These are phyloP conservation scores for Ustilago sp. DNA, from an alignment of 1,284 basidiomycete species.

Conservation along the genomic window DNA sequence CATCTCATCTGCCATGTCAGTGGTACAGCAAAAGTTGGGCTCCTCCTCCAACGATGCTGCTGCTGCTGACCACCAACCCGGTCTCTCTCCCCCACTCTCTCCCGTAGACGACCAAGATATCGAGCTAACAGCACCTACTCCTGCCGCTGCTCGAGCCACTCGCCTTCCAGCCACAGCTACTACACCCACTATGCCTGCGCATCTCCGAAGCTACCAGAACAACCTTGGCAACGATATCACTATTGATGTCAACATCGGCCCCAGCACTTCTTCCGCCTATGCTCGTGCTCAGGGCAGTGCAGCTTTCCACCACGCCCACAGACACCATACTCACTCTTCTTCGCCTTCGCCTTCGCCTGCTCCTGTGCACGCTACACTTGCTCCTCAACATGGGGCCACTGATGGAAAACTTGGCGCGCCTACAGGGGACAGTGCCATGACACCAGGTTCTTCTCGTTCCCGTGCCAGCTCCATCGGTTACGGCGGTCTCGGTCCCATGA, in stretches of 20 bases:
- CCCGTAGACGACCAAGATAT: conserved; percentile 47
- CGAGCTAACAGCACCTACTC: conserved; percentile 49
- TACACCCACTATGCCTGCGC: conserved; percentile 26
- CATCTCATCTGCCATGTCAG: conserved; percentile 49
- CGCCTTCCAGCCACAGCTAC: conserved; percentile 22
- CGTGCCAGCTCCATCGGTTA: conserved; percentile 44
- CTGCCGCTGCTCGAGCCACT: conserved; percentile 23
- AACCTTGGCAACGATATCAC: conserved; percentile 44
- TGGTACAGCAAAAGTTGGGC: conserved; percentile 43
- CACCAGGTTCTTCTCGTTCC: conserved; percentile 26
- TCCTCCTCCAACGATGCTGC: conserved; percentile 22
- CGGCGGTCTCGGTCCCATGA: conserved; percentile 23
- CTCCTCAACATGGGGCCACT: not conserved
- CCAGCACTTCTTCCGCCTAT: conserved; percentile 47
- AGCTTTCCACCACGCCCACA: conserved; percentile 47
- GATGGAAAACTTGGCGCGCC: conserved; percentile 14
- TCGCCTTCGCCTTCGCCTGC: conserved; percentile 19
- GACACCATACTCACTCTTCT: conserved; percentile 27
- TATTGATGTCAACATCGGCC: conserved; percentile 51
- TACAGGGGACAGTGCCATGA: not conserved
- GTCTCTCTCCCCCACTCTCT: conserved; percentile 57
- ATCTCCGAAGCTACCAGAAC: conserved; percentile 26
- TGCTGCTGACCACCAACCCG: conserved; percentile 50
- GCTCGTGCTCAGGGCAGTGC: conserved; percentile 49
- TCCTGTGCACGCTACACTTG: not conserved